Evolutionary conservation across 495 filamentous ascomycete genomes (phyloP), one percentile per base, ranked within the genome.

Genomic region (Hypoxylon fragiforme): DNA sequence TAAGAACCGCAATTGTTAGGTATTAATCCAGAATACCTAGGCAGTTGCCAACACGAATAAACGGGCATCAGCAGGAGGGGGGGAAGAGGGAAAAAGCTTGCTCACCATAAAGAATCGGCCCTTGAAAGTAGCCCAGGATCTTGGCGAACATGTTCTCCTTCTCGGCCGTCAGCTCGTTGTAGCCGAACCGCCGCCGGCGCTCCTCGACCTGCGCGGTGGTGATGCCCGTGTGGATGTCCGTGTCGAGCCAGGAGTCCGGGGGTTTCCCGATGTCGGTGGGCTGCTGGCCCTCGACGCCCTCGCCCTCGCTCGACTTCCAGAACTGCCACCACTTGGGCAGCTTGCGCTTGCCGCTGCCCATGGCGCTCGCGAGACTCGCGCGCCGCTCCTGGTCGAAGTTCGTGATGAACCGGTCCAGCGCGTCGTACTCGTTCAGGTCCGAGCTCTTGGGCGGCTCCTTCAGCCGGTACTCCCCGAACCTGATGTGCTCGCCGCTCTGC

Each of bases 91-190:
- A n/a, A 30, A 22, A 5, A 42, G 40, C 34, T 49, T 43, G 72
- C 81, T 68, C 75, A 90, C 88, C 87, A 76, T 90, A 91, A 44
- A 92, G 85, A 75, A 92, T 89, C 53, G 88, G 88, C 67, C 88
- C 88, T 64, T 77, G 83, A 78, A 92, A 92, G 73, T 85, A 92
- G 68, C 83, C 78, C 55, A 91, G 72, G 69, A 92, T 87, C 75
- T 91, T 83, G 50, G 85, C 63, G 71, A 91, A 83, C 75, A 87
- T 73, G 71, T 88, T 89, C 67, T 83, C 83, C 77, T 90, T 89
- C 74, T 90, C 87, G 22, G 86, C 82, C 36, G 73, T 76, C 64
- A 92, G 70, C 67, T 92, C 88, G 71, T 92, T 92, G 71, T 73
- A 90, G 41, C 88, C 87, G 56, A 75, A 79, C 56, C 78, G 79